Base-by-base conservation (phyloP, 768 basidiomycete genomes). In the Crassisporium funariophilum region DNA sequence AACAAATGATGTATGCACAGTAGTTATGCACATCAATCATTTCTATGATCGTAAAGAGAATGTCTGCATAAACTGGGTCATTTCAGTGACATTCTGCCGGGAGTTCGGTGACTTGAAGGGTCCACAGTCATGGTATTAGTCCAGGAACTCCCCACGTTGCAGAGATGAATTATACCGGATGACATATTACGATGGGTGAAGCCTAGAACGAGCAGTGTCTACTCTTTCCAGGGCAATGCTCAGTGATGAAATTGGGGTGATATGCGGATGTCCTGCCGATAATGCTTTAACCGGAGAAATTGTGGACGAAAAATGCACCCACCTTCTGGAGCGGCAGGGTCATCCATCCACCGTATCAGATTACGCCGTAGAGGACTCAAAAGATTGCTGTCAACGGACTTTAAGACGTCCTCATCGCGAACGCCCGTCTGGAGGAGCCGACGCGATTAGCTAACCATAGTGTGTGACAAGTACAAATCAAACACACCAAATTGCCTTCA, bases 381-480 rank as follows among this genome's bases (percentile, higher is more conserved):
- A 5, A 84, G 52, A 5, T 64, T 73, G 29, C 59, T 55, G 42
- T 82, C 73, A 5, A 82, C 63, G 31, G 68, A 73, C 16, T 56
- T 47, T n/a, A 78, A 52, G 25, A 71, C 73, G 47, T 73, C 74
- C 36, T 53, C 49, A 42, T 77, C 74, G 4, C 76, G 71, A 6
- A 83, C 68, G 1, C 75, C 78, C 10, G 81, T 84, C 83, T 84
- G 46, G 20, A 47, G 35, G 12, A n/a, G n/a, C n/a, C n/a, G n/a
- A n/a, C 37, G 3, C 2, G 25, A 15, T 23, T 21, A 34, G 13
- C 40, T 22, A 20, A n/a, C n/a, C 19, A 8, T 36, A n/a, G 17
- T 33, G 21, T 10, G 6, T 24, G 23, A 17, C 16, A n/a, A 42
- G 19, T 25, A 31, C 15, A 9, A 38, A 45, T 35, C 11, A 12